Percentiles rank a stretch among this genome's conserved stretches.
phyloP scores from a whole-genome alignment of 2,329 filamentous ascomycete genomes.

The Thelonectria discophora region DNA sequence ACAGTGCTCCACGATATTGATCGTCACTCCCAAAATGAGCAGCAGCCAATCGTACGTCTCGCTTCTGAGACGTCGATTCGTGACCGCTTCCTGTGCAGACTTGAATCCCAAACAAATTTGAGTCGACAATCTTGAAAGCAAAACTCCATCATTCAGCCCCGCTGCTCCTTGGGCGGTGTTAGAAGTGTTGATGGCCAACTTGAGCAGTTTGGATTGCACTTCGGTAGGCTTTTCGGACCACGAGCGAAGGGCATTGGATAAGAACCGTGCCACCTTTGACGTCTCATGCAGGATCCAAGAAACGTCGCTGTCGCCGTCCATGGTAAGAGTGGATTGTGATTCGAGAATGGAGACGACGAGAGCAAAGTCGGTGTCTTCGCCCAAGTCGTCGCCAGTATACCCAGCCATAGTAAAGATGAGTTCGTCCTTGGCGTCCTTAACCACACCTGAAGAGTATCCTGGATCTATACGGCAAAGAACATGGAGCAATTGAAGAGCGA shows the following conservation, averaged over 20 bases:
- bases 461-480: constrained; percentile 45
- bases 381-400: constrained; percentile 29
- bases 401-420: constrained; percentile 39
- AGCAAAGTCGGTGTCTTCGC: constrained; percentile 51
- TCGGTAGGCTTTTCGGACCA: constrained; percentile 44
- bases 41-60: constrained; percentile 75
- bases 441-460: constrained; percentile 40
- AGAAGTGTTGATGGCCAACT: constrained; percentile 84
- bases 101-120: constrained; percentile 63
- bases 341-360: constrained; percentile 54
- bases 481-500: constrained; percentile 72
- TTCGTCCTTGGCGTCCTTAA: constrained; percentile 42
- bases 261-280: constrained; percentile 43
- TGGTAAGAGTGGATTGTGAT: constrained; percentile 45
- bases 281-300: constrained; percentile 41
- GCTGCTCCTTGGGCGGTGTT: constrained; percentile 81
- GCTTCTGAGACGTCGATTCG: constrained; percentile 58
- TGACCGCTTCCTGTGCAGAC: constrained; percentile 57
- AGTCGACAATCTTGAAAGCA: constrained; percentile 59
- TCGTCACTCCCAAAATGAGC: constrained; percentile 81
- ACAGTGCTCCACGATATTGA: constrained; percentile 87
- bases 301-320: constrained; percentile 34
- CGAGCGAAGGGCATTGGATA: constrained; percentile 41
- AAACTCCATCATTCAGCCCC: constrained; percentile 69
- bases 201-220: constrained; percentile 45